Evolutionary conservation across 345 rosid genomes (phyloP).

Genomic region (Ceriops zippeliana): DNA sequence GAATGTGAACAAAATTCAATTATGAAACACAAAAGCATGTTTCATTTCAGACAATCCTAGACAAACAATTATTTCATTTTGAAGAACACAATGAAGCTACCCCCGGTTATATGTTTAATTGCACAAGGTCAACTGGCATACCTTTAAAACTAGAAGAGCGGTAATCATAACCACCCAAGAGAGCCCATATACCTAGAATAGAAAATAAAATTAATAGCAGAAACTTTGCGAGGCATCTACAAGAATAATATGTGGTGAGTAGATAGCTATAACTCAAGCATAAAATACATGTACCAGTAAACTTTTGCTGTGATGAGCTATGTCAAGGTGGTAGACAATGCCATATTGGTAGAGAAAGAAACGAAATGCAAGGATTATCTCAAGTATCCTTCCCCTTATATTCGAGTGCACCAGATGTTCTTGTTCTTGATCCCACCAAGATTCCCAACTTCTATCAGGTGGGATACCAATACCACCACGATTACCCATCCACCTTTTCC

Average conservation of each 20-base stretch:
- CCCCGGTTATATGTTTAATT: background rate
- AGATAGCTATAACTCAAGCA: background rate
- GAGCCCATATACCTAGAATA: conserved; percentile 71
- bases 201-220: conserved; percentile 5
- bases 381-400: conserved; percentile 65
- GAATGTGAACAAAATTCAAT: background rate
- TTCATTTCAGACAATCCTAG: background rate
- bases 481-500: conserved; percentile 99
- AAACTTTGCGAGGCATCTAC: background rate
- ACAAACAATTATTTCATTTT: background rate
- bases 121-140: conserved; percentile 19
- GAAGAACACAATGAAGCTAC: background rate
- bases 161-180: conserved; percentile 76
- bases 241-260: background rate
- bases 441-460: conserved; percentile 79
- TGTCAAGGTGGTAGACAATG: conserved; percentile 91
- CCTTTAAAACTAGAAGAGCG: conserved; percentile 76
- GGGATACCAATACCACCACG: conserved; percentile 86
- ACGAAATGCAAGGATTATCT: conserved; percentile 70
- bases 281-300: conserved; percentile 46
- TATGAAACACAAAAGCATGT: background rate
- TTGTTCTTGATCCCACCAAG: conserved; percentile 94
- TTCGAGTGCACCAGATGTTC: conserved; percentile 74
- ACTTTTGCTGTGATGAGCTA: conserved; percentile 56
- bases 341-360: conserved; percentile 91